Conservation (phyloP, 331 rosid genomes). For the Malus hybrid region DNA sequence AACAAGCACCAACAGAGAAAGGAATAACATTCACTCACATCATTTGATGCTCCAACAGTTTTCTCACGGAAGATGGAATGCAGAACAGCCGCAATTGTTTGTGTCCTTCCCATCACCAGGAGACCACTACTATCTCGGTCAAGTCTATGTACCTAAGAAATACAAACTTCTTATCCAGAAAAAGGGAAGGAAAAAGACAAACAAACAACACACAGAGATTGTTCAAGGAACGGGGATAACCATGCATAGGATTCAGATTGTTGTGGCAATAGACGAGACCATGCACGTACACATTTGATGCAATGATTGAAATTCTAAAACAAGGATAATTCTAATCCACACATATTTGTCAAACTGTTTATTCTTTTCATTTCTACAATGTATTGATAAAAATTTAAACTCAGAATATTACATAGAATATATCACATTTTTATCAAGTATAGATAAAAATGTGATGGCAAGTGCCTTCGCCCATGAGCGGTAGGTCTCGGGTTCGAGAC, state of each 20-base stretch:
- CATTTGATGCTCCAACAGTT: slow-evolving; percentile 60
- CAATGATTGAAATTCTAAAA: background rate
- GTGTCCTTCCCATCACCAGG: slow-evolving; percentile 90
- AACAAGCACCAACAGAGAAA: slow-evolving; percentile 1
- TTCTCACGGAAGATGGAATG: slow-evolving; percentile 83
- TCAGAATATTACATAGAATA: background rate
- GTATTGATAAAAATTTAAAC: background rate
- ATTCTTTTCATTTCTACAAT: background rate
- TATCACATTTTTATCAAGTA: background rate
- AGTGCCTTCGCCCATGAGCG: no score
- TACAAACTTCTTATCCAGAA: slow-evolving; percentile 1
- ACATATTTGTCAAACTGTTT: background rate
- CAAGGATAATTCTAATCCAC: background rate
- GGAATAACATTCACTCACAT: slow-evolving; percentile 33
- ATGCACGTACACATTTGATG: background rate
- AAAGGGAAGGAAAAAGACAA: background rate
- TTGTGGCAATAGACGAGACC: background rate
- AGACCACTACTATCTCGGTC: slow-evolving; percentile 80
- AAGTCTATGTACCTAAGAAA: slow-evolving; percentile 72
- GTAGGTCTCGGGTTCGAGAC: no score
- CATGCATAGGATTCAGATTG: background rate
- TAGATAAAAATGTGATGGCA: no score
- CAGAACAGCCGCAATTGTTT: slow-evolving; percentile 57
- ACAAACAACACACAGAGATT: background rate
- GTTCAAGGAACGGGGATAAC: background rate